Evolutionary conservation across 345 rosid genomes (phyloP).

Genomic region (Pistacia integerrima): DNA sequence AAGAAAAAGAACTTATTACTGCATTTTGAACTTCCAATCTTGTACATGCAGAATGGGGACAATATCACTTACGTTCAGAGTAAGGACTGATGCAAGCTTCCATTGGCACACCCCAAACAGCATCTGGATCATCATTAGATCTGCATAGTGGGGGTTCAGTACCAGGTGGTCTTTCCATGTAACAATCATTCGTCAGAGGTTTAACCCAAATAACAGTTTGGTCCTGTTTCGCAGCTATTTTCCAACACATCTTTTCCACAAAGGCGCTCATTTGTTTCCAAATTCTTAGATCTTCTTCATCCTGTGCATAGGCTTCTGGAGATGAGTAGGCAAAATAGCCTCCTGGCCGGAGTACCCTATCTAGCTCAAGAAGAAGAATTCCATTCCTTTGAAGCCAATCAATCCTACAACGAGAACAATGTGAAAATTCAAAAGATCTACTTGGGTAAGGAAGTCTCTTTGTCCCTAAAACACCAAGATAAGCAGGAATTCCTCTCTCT

Average conservation of each 20-base stretch:
- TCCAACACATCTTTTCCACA: constrained; percentile 43
- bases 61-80: constrained; percentile 34
- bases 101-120: constrained; percentile 40
- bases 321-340: constrained; percentile 50
- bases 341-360: constrained; percentile 46
- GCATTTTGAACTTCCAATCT: neutral
- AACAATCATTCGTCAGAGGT: constrained; percentile 47
- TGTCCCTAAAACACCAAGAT: constrained; percentile 47
- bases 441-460: constrained; percentile 50
- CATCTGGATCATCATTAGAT: constrained; percentile 47
- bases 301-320: constrained; percentile 49
- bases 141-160: constrained; percentile 41
- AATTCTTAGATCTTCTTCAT: constrained; percentile 47
- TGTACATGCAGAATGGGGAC: neutral
- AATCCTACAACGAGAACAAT: constrained; percentile 49
- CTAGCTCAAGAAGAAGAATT: constrained; percentile 49
- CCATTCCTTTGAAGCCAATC: constrained; percentile 52
- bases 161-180: constrained; percentile 34
- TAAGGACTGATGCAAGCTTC: constrained; percentile 44
- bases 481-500: constrained; percentile 47
- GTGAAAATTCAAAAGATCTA: constrained; percentile 46
- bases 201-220: constrained; percentile 48
- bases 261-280: constrained; percentile 46
- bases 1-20: neutral
- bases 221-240: constrained; percentile 34